Evolutionary conservation across 176 grass and related monocot genomes (phyloP).

Genomic region (Zea luxurians): DNA sequence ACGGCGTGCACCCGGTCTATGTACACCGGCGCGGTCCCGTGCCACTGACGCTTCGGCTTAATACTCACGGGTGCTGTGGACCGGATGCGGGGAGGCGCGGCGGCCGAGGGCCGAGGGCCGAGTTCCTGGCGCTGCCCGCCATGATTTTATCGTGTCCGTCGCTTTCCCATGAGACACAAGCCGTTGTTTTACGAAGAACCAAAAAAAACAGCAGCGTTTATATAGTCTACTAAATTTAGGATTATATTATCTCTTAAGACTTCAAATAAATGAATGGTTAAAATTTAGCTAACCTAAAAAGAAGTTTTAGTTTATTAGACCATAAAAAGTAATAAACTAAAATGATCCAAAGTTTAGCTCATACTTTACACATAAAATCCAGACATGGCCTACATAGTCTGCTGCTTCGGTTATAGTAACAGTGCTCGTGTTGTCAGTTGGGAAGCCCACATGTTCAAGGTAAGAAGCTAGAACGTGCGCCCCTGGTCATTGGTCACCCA

Average conservation of each 20-base stretch:
- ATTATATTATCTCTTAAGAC: too few species aligned
- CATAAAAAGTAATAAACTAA: too few species aligned
- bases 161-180: slow-evolving; percentile 20
- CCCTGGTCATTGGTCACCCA: too few species aligned
- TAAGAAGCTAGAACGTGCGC: background rate
- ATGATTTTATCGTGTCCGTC: slow-evolving; percentile 45
- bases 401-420: background rate
- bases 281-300: too few species aligned
- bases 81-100: background rate
- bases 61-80: background rate
- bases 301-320: too few species aligned
- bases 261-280: too few species aligned
- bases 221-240: too few species aligned
- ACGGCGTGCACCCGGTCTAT: background rate
- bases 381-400: too few species aligned
- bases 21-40: background rate
- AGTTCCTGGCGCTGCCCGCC: slow-evolving; percentile 26
- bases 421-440: background rate
- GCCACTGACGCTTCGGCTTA: background rate
- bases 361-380: too few species aligned
- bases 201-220: too few species aligned
- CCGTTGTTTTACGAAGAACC: background rate
- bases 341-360: too few species aligned
- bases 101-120: background rate
- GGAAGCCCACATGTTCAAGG: slow-evolving; percentile 33